phyloP scores from a whole-genome alignment of 1,284 basidiomycete species.

The Termitomyces sp. region DNA sequence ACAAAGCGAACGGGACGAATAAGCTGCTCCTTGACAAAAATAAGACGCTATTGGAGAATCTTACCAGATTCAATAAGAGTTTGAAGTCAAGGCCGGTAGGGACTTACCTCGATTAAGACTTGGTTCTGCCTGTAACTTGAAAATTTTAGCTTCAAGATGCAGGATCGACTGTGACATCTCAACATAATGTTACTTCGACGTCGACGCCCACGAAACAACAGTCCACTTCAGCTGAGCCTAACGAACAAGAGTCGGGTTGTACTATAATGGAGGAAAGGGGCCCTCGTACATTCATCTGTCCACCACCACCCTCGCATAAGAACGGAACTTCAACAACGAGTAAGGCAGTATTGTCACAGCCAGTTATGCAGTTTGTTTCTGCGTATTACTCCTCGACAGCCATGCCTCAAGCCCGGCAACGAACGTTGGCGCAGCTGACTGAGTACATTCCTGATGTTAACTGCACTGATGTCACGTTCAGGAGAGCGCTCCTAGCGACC shows the following conservation, averaged over 20 bases:
- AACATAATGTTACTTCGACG: not conserved
- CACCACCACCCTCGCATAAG: not conserved
- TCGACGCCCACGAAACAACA: not conserved
- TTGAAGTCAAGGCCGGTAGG: conserved; percentile 5
- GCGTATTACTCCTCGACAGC: not conserved
- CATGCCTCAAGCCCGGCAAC: conserved; percentile 17
- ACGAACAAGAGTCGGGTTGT: not conserved
- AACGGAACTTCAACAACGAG: not conserved
- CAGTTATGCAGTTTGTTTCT: not conserved
- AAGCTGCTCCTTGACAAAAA: conserved; percentile 2
- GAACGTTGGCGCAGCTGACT: conserved; percentile 21
- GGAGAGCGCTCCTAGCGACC: conserved; percentile 25
- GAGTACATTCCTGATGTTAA: conserved; percentile 18
- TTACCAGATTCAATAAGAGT: not conserved
- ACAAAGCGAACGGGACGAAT: not conserved
- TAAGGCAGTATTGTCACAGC: not conserved
- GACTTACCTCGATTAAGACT: not conserved
- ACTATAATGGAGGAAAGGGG: not conserved
- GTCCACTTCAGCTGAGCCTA: not conserved
- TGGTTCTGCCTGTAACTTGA: not conserved
- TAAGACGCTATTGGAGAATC: not conserved
- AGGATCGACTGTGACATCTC: not conserved
- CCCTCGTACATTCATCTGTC: not conserved
- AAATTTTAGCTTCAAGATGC: conserved; percentile 1
- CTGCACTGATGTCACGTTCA: conserved; percentile 24